A percentile compares a stretch with the other conserved stretches of the same genome.
These are phyloP conservation scores for Myotisia sp. DNA, from an alignment of 2,329 filamentous ascomycete species.

Conservation along the genomic window DNA sequence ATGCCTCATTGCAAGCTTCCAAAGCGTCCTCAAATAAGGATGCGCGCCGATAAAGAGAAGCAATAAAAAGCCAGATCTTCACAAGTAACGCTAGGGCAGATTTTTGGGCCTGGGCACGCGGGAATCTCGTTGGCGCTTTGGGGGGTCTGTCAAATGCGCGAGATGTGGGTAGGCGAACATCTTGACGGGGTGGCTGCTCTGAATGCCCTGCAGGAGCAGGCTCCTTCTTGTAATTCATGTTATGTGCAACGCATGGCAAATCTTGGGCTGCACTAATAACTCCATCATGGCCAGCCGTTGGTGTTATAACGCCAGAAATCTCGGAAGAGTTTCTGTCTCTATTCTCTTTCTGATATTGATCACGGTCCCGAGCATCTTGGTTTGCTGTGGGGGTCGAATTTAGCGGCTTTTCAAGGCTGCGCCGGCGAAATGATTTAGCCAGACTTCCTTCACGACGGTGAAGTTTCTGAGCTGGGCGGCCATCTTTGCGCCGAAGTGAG, in stretches of 20 bases:
- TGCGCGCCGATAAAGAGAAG: constrained; percentile 73
- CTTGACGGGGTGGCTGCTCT: constrained; percentile 31
- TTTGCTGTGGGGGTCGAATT: background rate
- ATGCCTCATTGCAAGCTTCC: constrained; percentile 67
- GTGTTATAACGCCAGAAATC: no score
- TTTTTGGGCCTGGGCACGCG: constrained; percentile 37
- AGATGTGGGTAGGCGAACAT: constrained; percentile 24
- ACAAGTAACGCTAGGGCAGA: constrained; percentile 48
- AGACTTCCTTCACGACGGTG: constrained; percentile 23
- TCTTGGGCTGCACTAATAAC: constrained; percentile 14
- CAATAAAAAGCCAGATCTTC: constrained; percentile 80
- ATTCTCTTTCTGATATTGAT: background rate
- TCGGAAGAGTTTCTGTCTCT: no score
- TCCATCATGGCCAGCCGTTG: constrained; percentile 3
- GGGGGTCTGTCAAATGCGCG: constrained; percentile 28
- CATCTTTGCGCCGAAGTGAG: constrained; percentile 6
- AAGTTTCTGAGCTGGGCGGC: constrained; percentile 14
- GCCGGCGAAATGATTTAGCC: constrained; percentile 16
- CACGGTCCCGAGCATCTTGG: constrained; percentile 5
- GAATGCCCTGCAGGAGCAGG: constrained; percentile 24
- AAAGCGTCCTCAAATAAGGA: constrained; percentile 65
- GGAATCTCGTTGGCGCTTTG: constrained; percentile 35
- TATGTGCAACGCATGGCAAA: constrained; percentile 24
- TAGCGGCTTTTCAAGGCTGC: constrained; percentile 12
- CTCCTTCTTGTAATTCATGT: constrained; percentile 23